Evolutionary conservation across 116 monocot genomes (phyloP), one percentile per base, ranked within the genome.

Genomic region (Zostera marina): DNA sequence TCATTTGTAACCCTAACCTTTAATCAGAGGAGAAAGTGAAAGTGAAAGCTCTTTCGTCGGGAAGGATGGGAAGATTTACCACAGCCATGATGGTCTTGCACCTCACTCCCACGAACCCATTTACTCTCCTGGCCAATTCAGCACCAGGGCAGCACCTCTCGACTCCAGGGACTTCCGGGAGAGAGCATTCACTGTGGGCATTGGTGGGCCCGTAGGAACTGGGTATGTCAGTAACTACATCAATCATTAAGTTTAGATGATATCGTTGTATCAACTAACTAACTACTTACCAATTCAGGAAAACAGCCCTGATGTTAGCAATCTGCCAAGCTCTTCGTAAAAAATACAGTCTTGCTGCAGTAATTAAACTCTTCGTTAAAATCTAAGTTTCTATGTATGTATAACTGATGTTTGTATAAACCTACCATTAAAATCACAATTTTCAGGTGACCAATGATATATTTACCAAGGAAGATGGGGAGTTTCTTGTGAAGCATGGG

Each of bases 391-490:
- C n/a, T n/a, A n/a, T n/a, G n/a, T n/a, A n/a, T n/a, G n/a, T n/a
- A n/a, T n/a, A n/a, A n/a, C n/a, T n/a, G n/a, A n/a, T n/a, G n/a
- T n/a, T n/a, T n/a, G n/a, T n/a, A n/a, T n/a, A n/a, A n/a, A 14
- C 10, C 19, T 7, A 58, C 17, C n/a, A 58, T 10, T 26, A 44
- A 9, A n/a, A 47, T 26, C 53, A 5, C 65, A 17, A 32, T 32
- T 0, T 55, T 69, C 68, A 94, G 88, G 94, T 94, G 45, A 94
- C 94, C 46, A 94, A 94, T 82, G 94, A 94, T 63, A 94, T 94
- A 75, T 94, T 94, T 59, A 94, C 94, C 11, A 94, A 82, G 71
- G 94, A 94, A 53, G 94, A 94, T 74, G 94, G 88, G 15, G 94
- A 94, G 64, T 94, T 94, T 54, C 73, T 94, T 52, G 74, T 88